Percentiles rank a stretch among this genome's conserved stretches.
Conservation (phyloP, 345 rosid species). For the Streptanthus diversifolius region DNA sequence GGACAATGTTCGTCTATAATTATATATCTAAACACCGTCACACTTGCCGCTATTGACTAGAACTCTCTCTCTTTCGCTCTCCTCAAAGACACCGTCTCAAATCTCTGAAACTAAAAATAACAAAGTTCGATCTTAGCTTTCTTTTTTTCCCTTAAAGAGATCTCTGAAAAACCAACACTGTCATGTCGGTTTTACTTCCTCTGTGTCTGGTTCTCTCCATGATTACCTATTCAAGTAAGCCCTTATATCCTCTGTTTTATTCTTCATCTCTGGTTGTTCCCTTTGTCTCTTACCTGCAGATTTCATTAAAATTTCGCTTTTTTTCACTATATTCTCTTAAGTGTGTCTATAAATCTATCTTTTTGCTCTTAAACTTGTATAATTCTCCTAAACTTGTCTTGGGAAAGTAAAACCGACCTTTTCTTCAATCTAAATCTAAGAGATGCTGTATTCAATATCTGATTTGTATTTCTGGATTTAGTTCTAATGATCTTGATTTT, state of each 20-base stretch:
- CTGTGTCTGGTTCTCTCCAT: constrained; percentile 57
- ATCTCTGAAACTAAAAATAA: neutral
- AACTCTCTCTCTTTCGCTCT: constrained; percentile 27
- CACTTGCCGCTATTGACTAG: constrained; percentile 29
- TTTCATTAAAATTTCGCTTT: neutral
- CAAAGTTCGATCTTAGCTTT: constrained; percentile 7
- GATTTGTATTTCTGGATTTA: neutral
- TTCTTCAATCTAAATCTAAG: neutral
- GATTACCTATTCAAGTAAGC: constrained; percentile 70
- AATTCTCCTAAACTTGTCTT: neutral
- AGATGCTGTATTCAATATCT: neutral
- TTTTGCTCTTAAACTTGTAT: neutral
- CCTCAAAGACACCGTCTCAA: constrained; percentile 20
- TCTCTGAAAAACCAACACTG: neutral
- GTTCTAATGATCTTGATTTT: neutral
- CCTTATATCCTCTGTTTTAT: neutral
- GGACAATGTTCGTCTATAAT: constrained; percentile 27
- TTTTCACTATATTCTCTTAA: neutral
- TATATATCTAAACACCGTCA: neutral
- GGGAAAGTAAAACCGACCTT: neutral
- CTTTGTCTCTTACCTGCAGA: neutral
- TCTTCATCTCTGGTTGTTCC: neutral
- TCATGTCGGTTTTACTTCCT: constrained; percentile 56
- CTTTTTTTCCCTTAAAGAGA: neutral
- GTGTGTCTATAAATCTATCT: neutral